Base-by-base conservation (phyloP, 495 filamentous ascomycete species). In the Penicillium soppii region DNA sequence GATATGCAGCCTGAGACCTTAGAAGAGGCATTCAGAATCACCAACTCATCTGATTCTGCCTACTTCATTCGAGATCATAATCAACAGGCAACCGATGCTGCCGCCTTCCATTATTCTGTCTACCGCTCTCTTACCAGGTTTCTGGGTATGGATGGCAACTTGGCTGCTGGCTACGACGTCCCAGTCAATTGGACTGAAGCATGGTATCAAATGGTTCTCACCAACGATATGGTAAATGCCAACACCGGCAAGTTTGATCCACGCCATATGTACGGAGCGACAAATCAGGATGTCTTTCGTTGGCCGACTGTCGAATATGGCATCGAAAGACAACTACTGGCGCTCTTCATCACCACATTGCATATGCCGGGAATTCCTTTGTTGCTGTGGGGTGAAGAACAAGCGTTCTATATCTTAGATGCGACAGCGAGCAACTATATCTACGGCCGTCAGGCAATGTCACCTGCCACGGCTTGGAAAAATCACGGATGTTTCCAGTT, bases 261-360 rank as follows among this genome's bases (percentile, higher is more conserved):
- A 4, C 75, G 86, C 12, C 85, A 90, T 58, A 79, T 89, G 74
- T 89, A 81, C 42, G 86, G 86, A 22, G 75, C 74, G 2, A 85
- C 82, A 5, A 89, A 89, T 57, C 86, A 90, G 65, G 86, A 90
- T 58, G 84, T 90, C 5, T 87, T 90, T 63, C 78, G 86, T 7
- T 90, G 86, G 86, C 86, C 86, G 7, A 74, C 82, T 3, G 73
- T 90, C 40, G 67, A 75, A n/a, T 72, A 79, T 45, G 86, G 86
- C 5, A 78, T 80, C 1, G 76, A 87, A 59, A 77, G 82, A 43
- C 75, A 79, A 63, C 67, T 88, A 4, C 68, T 90, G 0, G 86
- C 71, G 7, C 63, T 79, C 1, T 89, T 86, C 50, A 80, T 90
- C 50, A 83, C 79, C 0, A 86, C 83, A 16, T 52, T 89, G 7